Base-by-base conservation (phyloP, 1,284 basidiomycete species). In the Vanrija pseudolonga region DNA sequence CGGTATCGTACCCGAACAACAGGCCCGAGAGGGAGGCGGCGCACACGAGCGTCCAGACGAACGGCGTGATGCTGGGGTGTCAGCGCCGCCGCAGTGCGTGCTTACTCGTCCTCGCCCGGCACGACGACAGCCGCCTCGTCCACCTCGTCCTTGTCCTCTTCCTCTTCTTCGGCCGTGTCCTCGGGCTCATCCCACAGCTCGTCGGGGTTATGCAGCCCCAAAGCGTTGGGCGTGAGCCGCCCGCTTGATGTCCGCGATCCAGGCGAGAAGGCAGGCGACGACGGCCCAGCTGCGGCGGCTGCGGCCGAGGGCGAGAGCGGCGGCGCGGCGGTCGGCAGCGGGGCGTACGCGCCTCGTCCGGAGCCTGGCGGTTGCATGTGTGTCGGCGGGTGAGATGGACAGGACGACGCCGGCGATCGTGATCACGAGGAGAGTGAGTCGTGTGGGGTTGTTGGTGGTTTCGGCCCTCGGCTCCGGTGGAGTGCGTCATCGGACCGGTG, bases 1-100 rank as follows among this genome's bases (percentile, higher is more conserved):
- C 87, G 3, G 88, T 89, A 68, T 89, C 88, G 66, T 89, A 58
- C 86, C 87, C 87, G 61, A 90, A 90, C 9, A 89, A 79, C 42
- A 89, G 69, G 12, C 87, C 88, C n/a, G 85, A 87, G 51, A 90
- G 85, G 51, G 71, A 66, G 12, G 73, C 70, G 3, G 62, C 51
- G 14, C 59, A 56, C 18, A 72, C 67, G 18, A 74, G 58, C 8
- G 50, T 53, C 61, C 60, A 62, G 6, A 74, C 67, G 41, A 71
- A 74, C 14, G 28, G 24, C 8, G 65, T 71, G 9, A 70, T 53
- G 3, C 64, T 70, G 39, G n/a, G n/a, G 8, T 1, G 47, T 50
- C 38, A 55, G 43, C 6, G 15, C 18, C 26, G 8, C 12, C 19
- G 3, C 36, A 26, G 41, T 9, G 14, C 32, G 11, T 12, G 14